These are phyloP conservation scores for Solanum commersonii DNA, from an alignment of 257 asterid species.

Conservation along the genomic window DNA sequence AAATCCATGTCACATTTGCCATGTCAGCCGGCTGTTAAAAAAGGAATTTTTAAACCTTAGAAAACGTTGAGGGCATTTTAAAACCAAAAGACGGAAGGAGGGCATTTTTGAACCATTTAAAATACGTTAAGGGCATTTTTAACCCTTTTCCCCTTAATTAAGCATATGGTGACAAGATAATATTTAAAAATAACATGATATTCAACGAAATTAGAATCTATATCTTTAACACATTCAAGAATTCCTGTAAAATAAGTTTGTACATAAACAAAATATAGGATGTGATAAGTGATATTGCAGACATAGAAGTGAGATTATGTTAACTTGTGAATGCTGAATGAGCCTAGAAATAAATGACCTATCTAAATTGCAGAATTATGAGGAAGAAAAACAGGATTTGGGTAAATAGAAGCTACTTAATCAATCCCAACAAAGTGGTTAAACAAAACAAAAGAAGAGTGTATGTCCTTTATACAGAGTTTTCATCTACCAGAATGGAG, in stretches of 20 bases:
- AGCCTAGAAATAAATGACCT: neutral
- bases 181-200: neutral
- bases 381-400: neutral
- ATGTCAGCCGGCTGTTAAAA: too few species aligned
- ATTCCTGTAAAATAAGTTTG: neutral
- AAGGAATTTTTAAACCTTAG: too few species aligned
- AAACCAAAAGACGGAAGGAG: too few species aligned
- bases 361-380: neutral
- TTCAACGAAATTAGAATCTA: neutral
- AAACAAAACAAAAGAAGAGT: neutral
- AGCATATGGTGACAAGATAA: neutral
- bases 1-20: too few species aligned
- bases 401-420: neutral
- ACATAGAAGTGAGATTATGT: neutral
- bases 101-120: too few species aligned
- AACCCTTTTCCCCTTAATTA: too few species aligned
- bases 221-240: neutral
- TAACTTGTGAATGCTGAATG: neutral
- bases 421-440: neutral
- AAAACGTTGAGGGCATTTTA: too few species aligned
- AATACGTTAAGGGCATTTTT: too few species aligned
- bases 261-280: neutral
- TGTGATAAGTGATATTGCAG: neutral
- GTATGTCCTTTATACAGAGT: neutral
- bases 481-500: slow-evolving; percentile 32